Evolutionary conservation across 1,284 basidiomycete species (phyloP), one percentile per base, ranked within the genome.

Genomic region (Volvariella surrecta): DNA sequence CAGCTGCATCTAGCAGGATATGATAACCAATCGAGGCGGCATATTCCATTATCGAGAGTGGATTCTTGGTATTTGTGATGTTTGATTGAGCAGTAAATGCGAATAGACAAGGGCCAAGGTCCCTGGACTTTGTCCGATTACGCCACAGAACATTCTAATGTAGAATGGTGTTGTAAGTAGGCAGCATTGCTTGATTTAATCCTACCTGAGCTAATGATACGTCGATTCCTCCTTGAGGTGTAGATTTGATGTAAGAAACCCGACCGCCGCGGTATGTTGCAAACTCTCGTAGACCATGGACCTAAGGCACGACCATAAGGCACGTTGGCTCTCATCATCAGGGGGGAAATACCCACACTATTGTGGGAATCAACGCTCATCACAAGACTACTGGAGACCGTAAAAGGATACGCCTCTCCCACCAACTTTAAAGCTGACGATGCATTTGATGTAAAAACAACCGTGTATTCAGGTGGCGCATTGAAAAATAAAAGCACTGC

Each of bases 361-460:
- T 90, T 91, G 58, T 90, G 88, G 9, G 83, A 80, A 58, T 90
- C 85, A 9, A 70, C 69, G 11, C 79, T 72, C 39, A 90, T 74
- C 38, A 88, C 70, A 53, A 79, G 81, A 30, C 58, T 61, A 39
- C 77, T 74, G 8, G 64, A 70, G 32, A 64, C 59, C 22, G 62
- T 59, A 55, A 89, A 91, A 0, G 82, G 81, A 55, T 80, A 91
- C 0, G 83, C 70, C 58, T 91, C 87, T 32, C 84, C 89, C 24
- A 91, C 73, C 41, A 90, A 71, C 55, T 89, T 89, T 49, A 91
- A 67, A 0, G 83, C 84, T 6, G 71, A 82, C 2, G 82, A 84
- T 4, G 88, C 82, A 52, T 90, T 90, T 4, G 81, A 64, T 3
- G 89, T 90, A 60, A 89, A 91, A 44, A 91, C 68, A 44, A 90